phyloP scores from a whole-genome alignment of 768 basidiomycete genomes.

The Pisolithus orientalis region DNA sequence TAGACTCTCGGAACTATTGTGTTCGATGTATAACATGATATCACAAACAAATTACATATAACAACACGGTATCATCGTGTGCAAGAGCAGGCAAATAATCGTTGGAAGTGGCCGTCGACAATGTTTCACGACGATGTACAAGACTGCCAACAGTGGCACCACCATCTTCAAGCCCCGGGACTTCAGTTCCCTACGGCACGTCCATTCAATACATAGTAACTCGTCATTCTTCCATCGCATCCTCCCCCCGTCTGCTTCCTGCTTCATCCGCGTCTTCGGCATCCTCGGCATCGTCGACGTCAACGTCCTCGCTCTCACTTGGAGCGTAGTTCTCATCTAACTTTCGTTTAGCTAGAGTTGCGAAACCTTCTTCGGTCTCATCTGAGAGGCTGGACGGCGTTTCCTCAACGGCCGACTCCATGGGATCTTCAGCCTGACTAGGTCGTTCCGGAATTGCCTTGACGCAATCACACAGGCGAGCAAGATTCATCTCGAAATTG shows the following conservation, averaged over 20 bases:
- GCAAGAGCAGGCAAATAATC: constrained; percentile 8
- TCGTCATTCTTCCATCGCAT: constrained; percentile 11
- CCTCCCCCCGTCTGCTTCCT: constrained; percentile 13
- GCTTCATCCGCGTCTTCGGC: constrained; percentile 5
- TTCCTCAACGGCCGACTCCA: constrained; percentile 8
- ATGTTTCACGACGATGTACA: constrained; percentile 26
- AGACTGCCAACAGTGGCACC: constrained; percentile 28
- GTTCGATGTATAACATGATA: too few relatives aligned
- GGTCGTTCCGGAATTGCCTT: constrained; percentile 9
- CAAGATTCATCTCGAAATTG: constrained; percentile 38
- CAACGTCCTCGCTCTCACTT: not conserved
- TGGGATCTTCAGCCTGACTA: constrained; percentile 10
- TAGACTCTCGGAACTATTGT: too few relatives aligned
- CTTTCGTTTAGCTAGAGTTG: constrained; percentile 33
- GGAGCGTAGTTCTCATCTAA: constrained; percentile 19
- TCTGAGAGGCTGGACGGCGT: constrained; percentile 29
- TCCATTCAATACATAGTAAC: constrained; percentile 4
- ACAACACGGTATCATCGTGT: not conserved
- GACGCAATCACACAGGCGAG: constrained; percentile 37
- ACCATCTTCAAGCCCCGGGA: constrained; percentile 12
- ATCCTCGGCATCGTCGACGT: constrained; percentile 1
- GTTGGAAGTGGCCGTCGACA: constrained; percentile 26
- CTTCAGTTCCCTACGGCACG: not conserved
- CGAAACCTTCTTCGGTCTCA: constrained; percentile 47
- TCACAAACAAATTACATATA: not conserved